Conservation (phyloP, 2,329 filamentous ascomycete species). For the Coniochaeta sp. region DNA sequence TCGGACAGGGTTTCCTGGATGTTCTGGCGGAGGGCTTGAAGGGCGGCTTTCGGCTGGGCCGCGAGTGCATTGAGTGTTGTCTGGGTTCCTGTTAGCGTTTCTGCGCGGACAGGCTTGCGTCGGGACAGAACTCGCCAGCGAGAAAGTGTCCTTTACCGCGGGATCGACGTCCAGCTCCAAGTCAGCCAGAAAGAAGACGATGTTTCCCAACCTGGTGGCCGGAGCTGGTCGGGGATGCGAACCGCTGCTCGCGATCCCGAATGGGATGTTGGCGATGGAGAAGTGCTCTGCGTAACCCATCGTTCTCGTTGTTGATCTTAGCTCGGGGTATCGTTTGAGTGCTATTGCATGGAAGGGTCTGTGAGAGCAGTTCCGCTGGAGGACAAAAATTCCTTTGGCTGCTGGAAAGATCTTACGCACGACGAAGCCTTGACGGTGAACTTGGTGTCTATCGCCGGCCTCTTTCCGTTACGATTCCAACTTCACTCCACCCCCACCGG, state of each 20-base stretch:
- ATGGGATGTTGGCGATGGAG: conserved; percentile 45
- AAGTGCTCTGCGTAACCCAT: conserved; percentile 31
- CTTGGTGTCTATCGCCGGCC: no score
- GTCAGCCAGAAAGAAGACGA: conserved; percentile 43
- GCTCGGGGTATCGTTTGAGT: no score
- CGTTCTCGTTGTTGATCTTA: conserved; percentile 25
- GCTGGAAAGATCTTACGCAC: no score
- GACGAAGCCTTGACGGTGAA: no score
- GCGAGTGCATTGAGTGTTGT: conserved; percentile 42
- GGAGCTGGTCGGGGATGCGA: conserved; percentile 30
- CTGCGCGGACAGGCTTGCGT: not conserved
- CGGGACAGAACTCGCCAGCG: conserved; percentile 14
- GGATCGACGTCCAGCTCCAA: conserved; percentile 15
- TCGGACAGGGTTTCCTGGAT: conserved; percentile 13
- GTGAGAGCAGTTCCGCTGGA: no score
- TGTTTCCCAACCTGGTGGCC: conserved; percentile 42
- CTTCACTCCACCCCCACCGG: not conserved
- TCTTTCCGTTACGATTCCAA: not conserved
- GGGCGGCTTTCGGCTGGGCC: conserved; percentile 17
- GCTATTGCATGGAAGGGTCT: no score
- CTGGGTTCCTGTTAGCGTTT: conserved; percentile 11
- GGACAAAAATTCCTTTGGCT: no score
- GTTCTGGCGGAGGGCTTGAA: conserved; percentile 11
- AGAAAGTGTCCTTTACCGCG: conserved; percentile 21
- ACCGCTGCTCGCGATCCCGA: conserved; percentile 39